phyloP scores from a whole-genome alignment of 2,329 filamentous ascomycete genomes.

The Colletotrichum brevisporum region DNA sequence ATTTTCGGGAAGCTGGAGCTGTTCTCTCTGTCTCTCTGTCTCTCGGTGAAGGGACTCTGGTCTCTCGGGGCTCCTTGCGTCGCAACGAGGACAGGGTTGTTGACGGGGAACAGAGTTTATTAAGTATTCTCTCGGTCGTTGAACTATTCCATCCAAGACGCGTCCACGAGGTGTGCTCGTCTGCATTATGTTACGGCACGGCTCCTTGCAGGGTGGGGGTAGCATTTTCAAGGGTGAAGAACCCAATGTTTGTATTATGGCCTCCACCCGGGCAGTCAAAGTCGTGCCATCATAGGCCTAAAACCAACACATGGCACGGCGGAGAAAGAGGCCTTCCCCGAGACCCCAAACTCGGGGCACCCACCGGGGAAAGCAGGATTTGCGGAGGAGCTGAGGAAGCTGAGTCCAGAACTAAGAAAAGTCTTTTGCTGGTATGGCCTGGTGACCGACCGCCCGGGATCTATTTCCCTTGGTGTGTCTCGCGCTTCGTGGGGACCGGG shows the following conservation, averaged over 20 bases:
- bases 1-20: not conserved
- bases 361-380: slow-evolving; percentile 20
- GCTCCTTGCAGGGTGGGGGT: slow-evolving; percentile 25
- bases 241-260: slow-evolving; percentile 1
- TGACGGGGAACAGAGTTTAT: not conserved
- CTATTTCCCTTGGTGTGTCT: not conserved
- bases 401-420: slow-evolving; percentile 25
- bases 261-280: slow-evolving; percentile 13
- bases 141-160: slow-evolving; percentile 15
- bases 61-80: not conserved
- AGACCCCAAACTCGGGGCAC: slow-evolving; percentile 17
- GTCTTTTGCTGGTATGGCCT: slow-evolving; percentile 1
- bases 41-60: not conserved
- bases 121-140: slow-evolving; percentile 21
- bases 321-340: slow-evolving; percentile 12
- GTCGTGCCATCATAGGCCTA: slow-evolving; percentile 12
- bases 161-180: slow-evolving; percentile 1
- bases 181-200: slow-evolving; percentile 22
- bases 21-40: not conserved
- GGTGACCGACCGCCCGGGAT: not conserved
- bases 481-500: slow-evolving; percentile 4
- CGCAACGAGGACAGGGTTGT: not conserved
- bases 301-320: slow-evolving; percentile 22
- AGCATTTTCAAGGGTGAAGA: not conserved
- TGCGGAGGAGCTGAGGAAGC: slow-evolving; percentile 13